Percentiles rank a stretch among this genome's conserved stretches.
Evolutionary conservation across 768 basidiomycete genomes (phyloP).

Genomic region (Zangia roseola): DNA sequence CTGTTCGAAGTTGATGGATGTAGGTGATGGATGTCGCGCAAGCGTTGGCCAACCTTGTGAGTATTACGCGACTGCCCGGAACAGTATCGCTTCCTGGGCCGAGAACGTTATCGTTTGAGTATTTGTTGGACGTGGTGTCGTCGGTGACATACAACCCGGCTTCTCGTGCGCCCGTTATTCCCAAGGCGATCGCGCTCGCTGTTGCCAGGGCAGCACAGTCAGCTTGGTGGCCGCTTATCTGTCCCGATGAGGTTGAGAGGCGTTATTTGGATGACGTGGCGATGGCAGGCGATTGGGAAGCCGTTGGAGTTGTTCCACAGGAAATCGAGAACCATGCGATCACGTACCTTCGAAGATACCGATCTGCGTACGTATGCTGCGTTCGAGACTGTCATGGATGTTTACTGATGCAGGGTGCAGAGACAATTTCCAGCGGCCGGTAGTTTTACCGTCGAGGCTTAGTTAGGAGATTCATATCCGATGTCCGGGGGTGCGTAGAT

Average conservation of each 20-base stretch:
- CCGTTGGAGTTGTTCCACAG: slow-evolving; percentile 76
- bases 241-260: slow-evolving; percentile 87
- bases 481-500: slow-evolving; percentile 26
- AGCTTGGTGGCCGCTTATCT: slow-evolving; percentile 90
- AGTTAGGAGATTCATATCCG: slow-evolving; percentile 32
- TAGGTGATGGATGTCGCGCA: slow-evolving; percentile 94
- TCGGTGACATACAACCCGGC: slow-evolving; percentile 77
- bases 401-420: slow-evolving; percentile 31
- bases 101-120: slow-evolving; percentile 78
- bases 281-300: slow-evolving; percentile 77
- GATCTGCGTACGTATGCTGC: slow-evolving; percentile 69
- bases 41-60: slow-evolving; percentile 77
- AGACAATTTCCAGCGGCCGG: slow-evolving; percentile 67
- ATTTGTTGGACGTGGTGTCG: slow-evolving; percentile 74
- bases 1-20: slow-evolving; percentile 14
- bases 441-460: slow-evolving; percentile 58
- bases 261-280: slow-evolving; percentile 82
- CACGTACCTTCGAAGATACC: slow-evolving; percentile 84
- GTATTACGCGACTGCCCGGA: slow-evolving; percentile 56
- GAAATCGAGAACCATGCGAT: slow-evolving; percentile 88
- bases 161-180: slow-evolving; percentile 70
- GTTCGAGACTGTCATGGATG: slow-evolving; percentile 1
- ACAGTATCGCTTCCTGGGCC: slow-evolving; percentile 88
- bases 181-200: slow-evolving; percentile 65
- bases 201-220: slow-evolving; percentile 61